Base-by-base conservation (phyloP, 2,329 filamentous ascomycete genomes). In the Alternaria consortialis region DNA sequence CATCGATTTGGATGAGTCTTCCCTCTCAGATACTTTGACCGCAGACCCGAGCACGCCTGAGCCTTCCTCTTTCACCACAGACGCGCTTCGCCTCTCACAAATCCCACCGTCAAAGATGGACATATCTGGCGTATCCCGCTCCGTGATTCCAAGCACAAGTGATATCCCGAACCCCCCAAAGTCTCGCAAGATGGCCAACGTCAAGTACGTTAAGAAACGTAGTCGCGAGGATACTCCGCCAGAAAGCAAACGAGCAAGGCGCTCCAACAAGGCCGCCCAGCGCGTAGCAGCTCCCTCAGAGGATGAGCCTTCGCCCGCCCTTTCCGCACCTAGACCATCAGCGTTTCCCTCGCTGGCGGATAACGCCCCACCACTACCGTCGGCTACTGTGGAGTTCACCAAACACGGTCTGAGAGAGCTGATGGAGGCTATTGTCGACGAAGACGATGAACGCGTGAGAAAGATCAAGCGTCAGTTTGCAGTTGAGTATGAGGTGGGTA, bases 271-370 rank as follows among this genome's bases (percentile, higher is more conserved):
- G 5, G 15, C 13, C 11, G 23, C 42, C 37, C 37, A 23, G 32
- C 54, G 44, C n/a, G 27, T 9, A 27, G 7, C 27, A n/a, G 23
- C 32, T 46, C 17, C 40, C 2, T 20, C 23, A 13, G 15, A 25
- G 17, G 15, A 32, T 15, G 25, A 25, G 9, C 31, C 13, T 31
- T 32, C 12, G 13, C 25, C 34, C 5, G 6, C 20, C 0, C 42
- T 32, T 13, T 36, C 44, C 53, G 48, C 36, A 12, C 43, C 12
- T 5, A 43, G 53, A 34, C 52, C 62, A 32, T 52, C 59, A 25
- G 59, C 62, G 4, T 64, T 64, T 12, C 62, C 62, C 13, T 58
- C 55, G 12, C 55, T 62, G 17, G 29, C 40, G 11, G 31, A 27
- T 7, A 27, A 56, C 20, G 7, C 7, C 11, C 46, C 43, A 9